Base-by-base conservation (phyloP, 257 asterid species). In the Salvia hispanica region DNA sequence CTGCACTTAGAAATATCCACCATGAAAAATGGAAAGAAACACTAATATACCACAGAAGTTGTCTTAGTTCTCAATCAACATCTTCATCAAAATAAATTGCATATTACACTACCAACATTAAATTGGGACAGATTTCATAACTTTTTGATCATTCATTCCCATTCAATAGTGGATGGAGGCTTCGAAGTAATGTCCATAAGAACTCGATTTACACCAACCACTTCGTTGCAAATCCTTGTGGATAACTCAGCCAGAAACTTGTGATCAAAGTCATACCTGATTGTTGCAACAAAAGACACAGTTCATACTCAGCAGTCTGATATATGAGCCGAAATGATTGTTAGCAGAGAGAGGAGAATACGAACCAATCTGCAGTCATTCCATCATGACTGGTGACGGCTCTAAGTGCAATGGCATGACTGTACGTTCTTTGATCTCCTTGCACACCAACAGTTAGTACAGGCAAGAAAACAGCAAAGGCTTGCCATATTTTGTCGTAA, bases 341-440 rank as follows among this genome's bases (percentile, higher is more conserved):
- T 25, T 4, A 15, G 4, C 12, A 8, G 2, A 54, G 2, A 54
- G 5, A 45, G 37, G 15, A 36, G 46, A 62, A 50, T 40, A 51
- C 33, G 58, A 83, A 94, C 99, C 96, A 94, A 78, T 94, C 99
- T 16, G 99, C 99, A 54, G 99, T 94, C 99, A 94, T 94, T 73
- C 99, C 99, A 80, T 94, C 99, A 71, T 91, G 95, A 78, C 99
- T 94, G 12, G 99, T 94, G 66, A 91, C 99, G 12, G 98, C 99
- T 81, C 99, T 83, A 43, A 94, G 89, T 13, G 93, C 84, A 68
- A 94, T 86, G 76, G 92, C 96, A 37, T 88, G 86, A 40, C 97
- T 82, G 83, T 94, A 96, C 1, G 99, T 91, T 77, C 99, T 87
- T 70, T 89, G 92, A 71, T 94, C 99, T 51, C 99, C 99, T 86